Evolutionary conservation across 2,329 filamentous ascomycete species (phyloP).

Genomic region (Botrytis hyacinthi): DNA sequence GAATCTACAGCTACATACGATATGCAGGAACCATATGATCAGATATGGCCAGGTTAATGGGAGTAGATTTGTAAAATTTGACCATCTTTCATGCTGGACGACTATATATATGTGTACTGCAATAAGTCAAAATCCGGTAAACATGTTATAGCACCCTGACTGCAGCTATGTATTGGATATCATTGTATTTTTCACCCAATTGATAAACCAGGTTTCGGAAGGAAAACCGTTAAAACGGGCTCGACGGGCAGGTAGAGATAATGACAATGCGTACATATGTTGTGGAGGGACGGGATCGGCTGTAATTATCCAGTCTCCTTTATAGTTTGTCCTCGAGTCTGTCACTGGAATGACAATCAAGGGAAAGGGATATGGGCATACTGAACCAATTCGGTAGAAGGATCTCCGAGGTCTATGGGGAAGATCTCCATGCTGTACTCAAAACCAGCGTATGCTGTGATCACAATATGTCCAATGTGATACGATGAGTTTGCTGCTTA

Average conservation of each 20-base stretch:
- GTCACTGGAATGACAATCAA: background rate
- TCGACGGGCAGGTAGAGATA: background rate
- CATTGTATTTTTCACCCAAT: background rate
- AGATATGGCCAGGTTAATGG: background rate
- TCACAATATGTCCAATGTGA: background rate
- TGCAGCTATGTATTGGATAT: background rate
- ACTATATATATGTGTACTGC: background rate
- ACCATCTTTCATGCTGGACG: background rate
- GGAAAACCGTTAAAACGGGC: background rate
- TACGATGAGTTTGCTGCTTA: constrained; percentile 3
- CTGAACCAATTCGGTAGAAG: background rate
- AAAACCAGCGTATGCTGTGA: background rate
- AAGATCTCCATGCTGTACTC: background rate
- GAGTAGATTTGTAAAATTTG: constrained; percentile 1
- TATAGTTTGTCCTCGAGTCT: background rate
- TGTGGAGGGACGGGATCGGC: background rate
- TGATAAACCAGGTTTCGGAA: background rate
- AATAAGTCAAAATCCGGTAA: background rate
- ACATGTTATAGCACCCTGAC: background rate
- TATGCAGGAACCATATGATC: constrained; percentile 17
- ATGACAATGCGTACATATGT: background rate
- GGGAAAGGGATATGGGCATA: background rate
- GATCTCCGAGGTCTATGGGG: constrained; percentile 1
- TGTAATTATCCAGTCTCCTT: background rate
- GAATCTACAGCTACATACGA: background rate